Base-by-base conservation (phyloP, 2,329 filamentous ascomycete species). In the Cercospora sojina region DNA sequence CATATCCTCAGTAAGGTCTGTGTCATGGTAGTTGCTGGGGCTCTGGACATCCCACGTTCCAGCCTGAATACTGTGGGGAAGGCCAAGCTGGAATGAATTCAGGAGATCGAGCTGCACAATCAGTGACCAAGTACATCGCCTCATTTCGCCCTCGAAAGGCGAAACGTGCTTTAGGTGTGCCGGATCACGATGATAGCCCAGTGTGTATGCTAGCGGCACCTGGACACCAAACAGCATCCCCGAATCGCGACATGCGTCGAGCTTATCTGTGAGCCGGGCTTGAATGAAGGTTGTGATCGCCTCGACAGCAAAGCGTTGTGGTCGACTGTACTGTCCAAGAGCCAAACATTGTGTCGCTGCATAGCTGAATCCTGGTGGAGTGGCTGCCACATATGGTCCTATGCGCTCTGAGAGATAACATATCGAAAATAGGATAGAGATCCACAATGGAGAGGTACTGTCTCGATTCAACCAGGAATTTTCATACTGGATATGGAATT, bases 141-240 rank as follows among this genome's bases (percentile, higher is more conserved):
- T 75, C 80, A 83, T 83, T 66, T 83, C 81, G 0, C 76, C 74
- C 1, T 77, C 66, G 29, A 82, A 79, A 0, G 75, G 72, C 0
- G 77, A 74, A 55, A 64, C 47, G 27, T 64, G n/a, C 10, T 58
- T 56, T 5, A 64, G 35, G 20, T 66, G 60, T 27, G 32, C 32
- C 0, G 79, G 77, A 63, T 83, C 81, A 53, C 79, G 71, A 64
- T 83, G 81, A 56, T 80, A 79, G n/a, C 79, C 79, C 71, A 79
- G 76, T 29, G 27, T 61, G 47, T 64, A 67, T 31, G 67, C 67
- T n/a, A 65, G 25, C 16, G 64, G 67, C 13, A 67, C 43, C 13
- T 66, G 35, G 5, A 62, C 61, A 18, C 60, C 64, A 27, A 66
- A 59, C 9, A 68, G 61, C 53, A 66, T 62, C 1, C 64, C 64